phyloP scores from a whole-genome alignment of 306 rosid species.

The Sophora flavescens region DNA sequence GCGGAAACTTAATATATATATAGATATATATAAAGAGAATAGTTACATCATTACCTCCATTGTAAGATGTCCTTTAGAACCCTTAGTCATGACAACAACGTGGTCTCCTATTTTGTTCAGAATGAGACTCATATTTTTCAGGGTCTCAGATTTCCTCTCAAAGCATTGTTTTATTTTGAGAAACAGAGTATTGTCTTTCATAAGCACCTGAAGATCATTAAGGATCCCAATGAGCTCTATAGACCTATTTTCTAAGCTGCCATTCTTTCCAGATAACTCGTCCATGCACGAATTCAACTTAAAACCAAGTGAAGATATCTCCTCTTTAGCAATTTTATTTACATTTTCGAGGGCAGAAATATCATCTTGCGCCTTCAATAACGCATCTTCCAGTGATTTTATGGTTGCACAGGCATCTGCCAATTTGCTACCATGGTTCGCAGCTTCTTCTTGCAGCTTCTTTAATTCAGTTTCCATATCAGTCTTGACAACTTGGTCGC shows the following conservation, averaged over 20 bases:
- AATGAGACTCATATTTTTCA: slow-evolving; percentile 65
- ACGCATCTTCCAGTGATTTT: slow-evolving; percentile 73
- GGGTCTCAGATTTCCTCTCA: slow-evolving; percentile 67
- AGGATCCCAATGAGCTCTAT: slow-evolving; percentile 63
- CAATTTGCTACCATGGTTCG: slow-evolving; percentile 60
- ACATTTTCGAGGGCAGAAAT: slow-evolving; percentile 65
- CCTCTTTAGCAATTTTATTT: slow-evolving; percentile 72
- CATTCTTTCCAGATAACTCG: slow-evolving; percentile 73
- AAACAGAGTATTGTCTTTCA: slow-evolving; percentile 69
- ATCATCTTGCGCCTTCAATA: slow-evolving; percentile 69
- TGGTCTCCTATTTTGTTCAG: slow-evolving; percentile 62
- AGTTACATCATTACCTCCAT: slow-evolving; percentile 63
- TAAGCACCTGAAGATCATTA: slow-evolving; percentile 70
- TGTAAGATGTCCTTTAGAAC: slow-evolving; percentile 52
- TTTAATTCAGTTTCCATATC: slow-evolving; percentile 76
- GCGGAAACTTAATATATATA: too few species aligned
- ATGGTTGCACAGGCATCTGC: slow-evolving; percentile 59
- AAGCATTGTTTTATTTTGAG: slow-evolving; percentile 63
- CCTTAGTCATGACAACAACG: slow-evolving; percentile 55
- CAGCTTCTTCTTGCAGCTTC: slow-evolving; percentile 75
- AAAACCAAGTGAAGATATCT: slow-evolving; percentile 67
- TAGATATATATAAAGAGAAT: slow-evolving; percentile 5
- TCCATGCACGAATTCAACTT: slow-evolving; percentile 77
- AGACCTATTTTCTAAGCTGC: slow-evolving; percentile 67
- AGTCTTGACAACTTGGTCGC: slow-evolving; percentile 60